A percentile compares a stretch with the other conserved stretches of the same genome.
These are phyloP conservation scores for Pochonia chlamydosporia DNA, from an alignment of 2,329 filamentous ascomycete species.

Conservation along the genomic window DNA sequence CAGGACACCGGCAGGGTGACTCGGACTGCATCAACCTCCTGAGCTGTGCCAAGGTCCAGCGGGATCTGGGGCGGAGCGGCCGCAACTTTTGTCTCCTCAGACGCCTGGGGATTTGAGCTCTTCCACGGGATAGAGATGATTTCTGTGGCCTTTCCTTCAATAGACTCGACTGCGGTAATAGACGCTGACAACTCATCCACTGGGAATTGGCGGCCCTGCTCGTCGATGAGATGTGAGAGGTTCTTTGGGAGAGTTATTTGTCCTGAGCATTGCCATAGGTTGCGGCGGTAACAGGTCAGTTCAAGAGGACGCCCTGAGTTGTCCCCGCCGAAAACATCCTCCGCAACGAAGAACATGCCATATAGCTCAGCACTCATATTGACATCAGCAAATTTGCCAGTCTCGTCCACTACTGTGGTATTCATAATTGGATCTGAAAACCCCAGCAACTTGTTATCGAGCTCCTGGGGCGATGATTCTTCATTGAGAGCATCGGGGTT, in stretches of 20 bases:
- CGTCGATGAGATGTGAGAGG: constrained; percentile 61
- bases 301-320: constrained; percentile 60
- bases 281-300: constrained; percentile 89
- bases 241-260: constrained; percentile 73
- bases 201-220: constrained; percentile 72
- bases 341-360: constrained; percentile 84
- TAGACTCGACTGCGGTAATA: constrained; percentile 83
- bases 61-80: constrained; percentile 48
- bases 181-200: constrained; percentile 74
- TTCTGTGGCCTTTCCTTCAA: constrained; percentile 85
- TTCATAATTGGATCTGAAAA: constrained; percentile 61
- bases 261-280: constrained; percentile 91
- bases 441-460: constrained; percentile 67
- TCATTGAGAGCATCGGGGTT: constrained; percentile 38
- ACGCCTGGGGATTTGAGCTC: constrained; percentile 54
- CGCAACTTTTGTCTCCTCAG: constrained; percentile 43
- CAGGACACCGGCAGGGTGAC: constrained; percentile 81
- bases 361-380: constrained; percentile 70
- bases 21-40: constrained; percentile 71
- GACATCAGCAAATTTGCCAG: constrained; percentile 56
- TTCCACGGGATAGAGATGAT: constrained; percentile 98
- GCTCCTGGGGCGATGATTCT: constrained; percentile 47
- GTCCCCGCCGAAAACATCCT: constrained; percentile 67
- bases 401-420: constrained; percentile 58
- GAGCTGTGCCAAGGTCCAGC: constrained; percentile 50